Evolutionary conservation across 2,329 filamentous ascomycete species (phyloP).

Genomic region (Mollisia scopiformis): DNA sequence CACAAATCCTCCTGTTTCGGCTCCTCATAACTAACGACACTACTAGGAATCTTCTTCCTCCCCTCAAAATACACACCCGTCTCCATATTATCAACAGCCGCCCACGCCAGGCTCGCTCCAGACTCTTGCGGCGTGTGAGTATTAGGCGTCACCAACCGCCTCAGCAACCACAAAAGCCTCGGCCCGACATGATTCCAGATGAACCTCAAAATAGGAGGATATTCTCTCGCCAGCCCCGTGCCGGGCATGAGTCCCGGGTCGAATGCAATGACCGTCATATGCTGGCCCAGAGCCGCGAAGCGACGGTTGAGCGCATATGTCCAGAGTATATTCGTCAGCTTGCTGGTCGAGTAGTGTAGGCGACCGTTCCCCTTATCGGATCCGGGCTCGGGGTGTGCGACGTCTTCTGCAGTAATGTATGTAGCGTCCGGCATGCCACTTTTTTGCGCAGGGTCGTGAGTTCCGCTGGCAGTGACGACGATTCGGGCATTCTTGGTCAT

Average conservation of each 20-base stretch:
- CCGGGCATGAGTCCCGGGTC: slow-evolving; percentile 54
- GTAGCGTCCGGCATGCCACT: slow-evolving; percentile 44
- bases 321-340: slow-evolving; percentile 53
- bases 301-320: slow-evolving; percentile 46
- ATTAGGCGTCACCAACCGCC: slow-evolving; percentile 39
- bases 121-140: slow-evolving; percentile 44
- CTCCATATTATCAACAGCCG: slow-evolving; percentile 41
- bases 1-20: slow-evolving; percentile 52
- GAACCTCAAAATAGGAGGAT: slow-evolving; percentile 32
- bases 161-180: slow-evolving; percentile 40
- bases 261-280: slow-evolving; percentile 45
- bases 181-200: slow-evolving; percentile 42
- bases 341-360: slow-evolving; percentile 47
- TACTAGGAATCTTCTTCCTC: slow-evolving; percentile 42
- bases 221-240: slow-evolving; percentile 45
- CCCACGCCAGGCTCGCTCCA: slow-evolving; percentile 43
- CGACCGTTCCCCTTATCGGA: slow-evolving; percentile 37
- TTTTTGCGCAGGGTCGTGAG: slow-evolving; percentile 50
- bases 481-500: slow-evolving; percentile 45
- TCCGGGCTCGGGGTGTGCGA: slow-evolving; percentile 44
- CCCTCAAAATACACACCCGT: slow-evolving; percentile 50
- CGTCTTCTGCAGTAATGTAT: slow-evolving; percentile 47
- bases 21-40: slow-evolving; percentile 46
- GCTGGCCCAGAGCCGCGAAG: slow-evolving; percentile 32
- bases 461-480: slow-evolving; percentile 47